Percentiles rank a stretch among this genome's conserved stretches.
phyloP scores from a whole-genome alignment of 2,329 filamentous ascomycete species.

The Ilyonectria sp. region DNA sequence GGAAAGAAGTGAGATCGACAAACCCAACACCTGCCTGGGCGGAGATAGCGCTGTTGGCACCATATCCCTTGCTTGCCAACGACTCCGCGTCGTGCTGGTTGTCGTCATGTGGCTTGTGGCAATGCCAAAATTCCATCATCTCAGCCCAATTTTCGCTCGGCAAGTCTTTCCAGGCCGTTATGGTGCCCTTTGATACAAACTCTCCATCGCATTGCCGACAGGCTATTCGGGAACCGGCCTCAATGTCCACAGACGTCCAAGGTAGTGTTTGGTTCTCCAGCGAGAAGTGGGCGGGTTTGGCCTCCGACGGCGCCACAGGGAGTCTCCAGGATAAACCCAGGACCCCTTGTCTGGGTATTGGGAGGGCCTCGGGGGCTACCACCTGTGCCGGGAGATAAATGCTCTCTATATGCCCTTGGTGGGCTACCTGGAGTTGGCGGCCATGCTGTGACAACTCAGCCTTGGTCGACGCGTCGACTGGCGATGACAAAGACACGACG shows the following conservation, averaged over 20 bases:
- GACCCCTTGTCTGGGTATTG: constrained; percentile 52
- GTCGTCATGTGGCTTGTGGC: constrained; percentile 87
- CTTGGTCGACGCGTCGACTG: constrained; percentile 59
- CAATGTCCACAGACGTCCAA: constrained; percentile 70
- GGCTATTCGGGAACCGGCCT: constrained; percentile 56
- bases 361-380: constrained; percentile 53
- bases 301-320: constrained; percentile 54
- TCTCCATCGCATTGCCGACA: constrained; percentile 58
- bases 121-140: constrained; percentile 99
- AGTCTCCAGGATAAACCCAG: constrained; percentile 68
- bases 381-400: constrained; percentile 62
- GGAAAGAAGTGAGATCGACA: constrained; percentile 84
- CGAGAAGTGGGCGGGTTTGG: constrained; percentile 45
- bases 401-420: constrained; percentile 56
- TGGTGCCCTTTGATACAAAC: constrained; percentile 56
- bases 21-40: constrained; percentile 79
- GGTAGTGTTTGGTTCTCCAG: constrained; percentile 61
- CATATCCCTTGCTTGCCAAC: constrained; percentile 80
- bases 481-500: constrained; percentile 65
- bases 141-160: constrained; percentile 99
- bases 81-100: constrained; percentile 61
- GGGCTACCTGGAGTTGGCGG: constrained; percentile 62
- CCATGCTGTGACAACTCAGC: constrained; percentile 63
- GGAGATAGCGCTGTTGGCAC: constrained; percentile 81
- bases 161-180: constrained; percentile 86